Base-by-base conservation (phyloP, 176 grass and related monocot species). In the Coix lacrymajobi region DNA sequence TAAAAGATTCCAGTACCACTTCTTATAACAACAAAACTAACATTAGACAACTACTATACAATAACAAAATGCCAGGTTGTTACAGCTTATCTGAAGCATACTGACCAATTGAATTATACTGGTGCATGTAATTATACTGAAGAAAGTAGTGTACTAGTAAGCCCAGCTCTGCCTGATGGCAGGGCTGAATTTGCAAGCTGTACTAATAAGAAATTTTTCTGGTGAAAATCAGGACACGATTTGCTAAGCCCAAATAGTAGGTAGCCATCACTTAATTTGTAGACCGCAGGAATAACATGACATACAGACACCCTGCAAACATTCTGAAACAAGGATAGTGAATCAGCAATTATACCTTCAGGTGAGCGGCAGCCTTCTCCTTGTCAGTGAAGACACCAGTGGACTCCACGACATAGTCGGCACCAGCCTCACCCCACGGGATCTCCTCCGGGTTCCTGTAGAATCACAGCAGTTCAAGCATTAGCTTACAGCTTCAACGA, bases 341-440 rank as follows among this genome's bases (percentile, higher is more conserved):
- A 51, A 73, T 12, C 15, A 46, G 54, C 22, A 58, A 7, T 29
- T 34, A 82, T 90, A 93, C 91, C 91, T 93, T 93, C 60, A 93
- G 70, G 85, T 90, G 91, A 83, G 91, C 91, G 26, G 91, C 88
- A 34, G 91, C 91, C 88, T 93, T 93, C 0, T 82, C 91, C 82
- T 85, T 93, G 62, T 93, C 91, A 51, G 91, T 93, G 73, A 93
- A 93, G 85, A 93, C 91, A 88, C 91, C 91, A 11, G 91, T 93
- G 62, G 91, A 93, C 85, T 93, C 91, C 17, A 93, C 91, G 3
- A 90, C 85, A 34, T 85, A 93, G 0, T 93, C 91, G 1, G 91
- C 91, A 49, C 91, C 91, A 80, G 85, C 87, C 85, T 93, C 88
- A 66, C 76, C 91, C 91, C 91, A 90, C 0, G 91, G 91, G 64